A percentile compares a stretch with the other conserved stretches of the same genome.
Conservation (phyloP, 225 moss, liverwort and hornwort genomes). For the Takakia lepidozioides region DNA sequence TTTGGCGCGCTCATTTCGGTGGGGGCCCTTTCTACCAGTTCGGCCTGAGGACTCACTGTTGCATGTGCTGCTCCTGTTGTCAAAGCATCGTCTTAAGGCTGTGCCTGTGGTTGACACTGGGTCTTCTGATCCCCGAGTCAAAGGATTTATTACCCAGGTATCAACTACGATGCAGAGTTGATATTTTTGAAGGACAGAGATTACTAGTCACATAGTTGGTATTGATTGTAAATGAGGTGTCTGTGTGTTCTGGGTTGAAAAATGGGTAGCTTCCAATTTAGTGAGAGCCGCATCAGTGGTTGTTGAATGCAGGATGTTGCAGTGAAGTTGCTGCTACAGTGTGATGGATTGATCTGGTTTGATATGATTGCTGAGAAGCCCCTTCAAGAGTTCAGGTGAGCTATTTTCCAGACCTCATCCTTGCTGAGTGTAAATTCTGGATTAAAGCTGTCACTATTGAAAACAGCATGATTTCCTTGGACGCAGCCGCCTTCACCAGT, state of each 20-base stretch:
- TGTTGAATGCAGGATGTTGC: conserved; percentile 32
- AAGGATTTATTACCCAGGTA: conserved; percentile 73
- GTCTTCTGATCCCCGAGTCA: conserved; percentile 28
- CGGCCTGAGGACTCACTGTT: conserved; percentile 59
- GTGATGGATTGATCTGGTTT: conserved; percentile 59
- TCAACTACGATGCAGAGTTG: no score
- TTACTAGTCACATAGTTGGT: no score
- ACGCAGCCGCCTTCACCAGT: no score
- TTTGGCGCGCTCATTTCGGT: conserved; percentile 71
- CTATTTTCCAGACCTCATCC: background rate
- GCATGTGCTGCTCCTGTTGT: conserved; percentile 64
- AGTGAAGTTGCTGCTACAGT: conserved; percentile 43
- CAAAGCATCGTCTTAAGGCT: conserved; percentile 67
- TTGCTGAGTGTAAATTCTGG: no score
- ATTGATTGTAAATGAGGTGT: no score
- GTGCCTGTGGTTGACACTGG: conserved; percentile 58
- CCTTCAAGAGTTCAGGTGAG: conserved; percentile 35
- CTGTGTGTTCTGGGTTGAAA: no score
- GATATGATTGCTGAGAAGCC: conserved; percentile 35
- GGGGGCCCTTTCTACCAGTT: conserved; percentile 72
- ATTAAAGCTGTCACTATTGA: no score
- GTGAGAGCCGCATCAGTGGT: conserved; percentile 8
- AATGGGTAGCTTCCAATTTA: no score
- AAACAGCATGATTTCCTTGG: no score
- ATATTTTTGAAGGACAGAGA: no score